Base-by-base conservation (phyloP, 148 eudicot species). In the Polygonum aviculare region DNA sequence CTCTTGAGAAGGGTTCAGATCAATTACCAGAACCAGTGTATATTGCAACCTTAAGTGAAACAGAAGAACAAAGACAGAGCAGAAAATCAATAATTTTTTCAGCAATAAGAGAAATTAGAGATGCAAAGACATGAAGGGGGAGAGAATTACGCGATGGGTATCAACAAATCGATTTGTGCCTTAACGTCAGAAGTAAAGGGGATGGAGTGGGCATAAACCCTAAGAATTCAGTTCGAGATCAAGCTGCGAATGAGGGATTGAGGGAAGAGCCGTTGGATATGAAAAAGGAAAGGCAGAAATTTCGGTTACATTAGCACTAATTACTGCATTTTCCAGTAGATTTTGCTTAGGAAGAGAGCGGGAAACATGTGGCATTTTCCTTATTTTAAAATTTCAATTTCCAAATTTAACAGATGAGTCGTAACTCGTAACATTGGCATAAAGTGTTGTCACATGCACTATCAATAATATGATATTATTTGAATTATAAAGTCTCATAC, bases 211-310 rank as follows among this genome's bases (percentile, higher is more conserved):
- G 69, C 69, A 62, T 62, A 62, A 59, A 62, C 69, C 69, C 69
- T 62, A 26, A 14, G 39, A 62, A 62, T 62, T 4, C 15, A 7
- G 69, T 26, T 62, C 12, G 69, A 62, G 69, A 62, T 62, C 38
- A 62, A 62, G 39, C 38, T 62, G 69, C 36, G 38, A 60, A 19
- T 31, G 41, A 33, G 69, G 33, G 71, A 65, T 33, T 65, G 44
- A 65, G 71, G 3, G 44, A 65, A 65, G 41, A 65, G 71, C 71
- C 44, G 71, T 65, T 65, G 41, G 19, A 35, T 12, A 65, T 14
- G 71, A 65, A 40, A 65, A 65, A 36, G 71, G 71, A 65, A 63
- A 14, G 3, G n/a, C 71, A 35, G 71, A 65, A 65, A 65, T 65
- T 65, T 65, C 71, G 44, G 71, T 36, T 65, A 36, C 71, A 65